These are phyloP conservation scores for Vigna hirtella DNA, from an alignment of 306 rosid genomes.

Conservation along the genomic window DNA sequence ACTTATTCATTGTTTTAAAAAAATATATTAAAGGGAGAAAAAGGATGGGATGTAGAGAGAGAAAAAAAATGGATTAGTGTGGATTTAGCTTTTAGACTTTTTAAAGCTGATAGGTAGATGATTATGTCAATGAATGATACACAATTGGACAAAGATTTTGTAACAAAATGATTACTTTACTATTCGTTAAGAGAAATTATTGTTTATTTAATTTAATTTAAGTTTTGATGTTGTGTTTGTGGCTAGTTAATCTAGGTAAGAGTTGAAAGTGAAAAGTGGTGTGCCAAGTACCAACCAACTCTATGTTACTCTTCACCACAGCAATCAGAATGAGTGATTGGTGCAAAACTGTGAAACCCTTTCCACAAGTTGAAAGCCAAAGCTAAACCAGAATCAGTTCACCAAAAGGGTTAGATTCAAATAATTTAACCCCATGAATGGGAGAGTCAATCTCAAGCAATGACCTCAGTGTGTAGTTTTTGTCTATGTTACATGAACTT, in stretches of 20 bases:
- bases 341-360: constrained; percentile 50
- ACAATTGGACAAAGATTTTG: constrained; percentile 47
- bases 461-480: constrained; percentile 18
- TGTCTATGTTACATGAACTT: constrained; percentile 52
- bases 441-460: constrained; percentile 51
- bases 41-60: constrained; percentile 38
- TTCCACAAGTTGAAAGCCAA: constrained; percentile 51
- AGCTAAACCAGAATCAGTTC: constrained; percentile 47
- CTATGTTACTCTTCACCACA: constrained; percentile 57
- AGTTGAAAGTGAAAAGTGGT: constrained; percentile 52
- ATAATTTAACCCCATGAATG: constrained; percentile 48
- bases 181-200: background rate
- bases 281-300: constrained; percentile 58
- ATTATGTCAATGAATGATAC: constrained; percentile 45
- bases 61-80: constrained; percentile 15
- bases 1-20: background rate
- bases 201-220: background rate
- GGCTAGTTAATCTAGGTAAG: constrained; percentile 40
- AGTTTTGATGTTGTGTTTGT: background rate
- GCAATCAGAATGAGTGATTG: constrained; percentile 49
- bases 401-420: constrained; percentile 52
- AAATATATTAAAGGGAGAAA: background rate
- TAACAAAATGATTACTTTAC: constrained; percentile 42
- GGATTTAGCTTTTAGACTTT: constrained; percentile 40
- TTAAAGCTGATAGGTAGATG: constrained; percentile 39